Conservation (phyloP, 139 green algal genomes). For the Helicosporidium sp. region DNA sequence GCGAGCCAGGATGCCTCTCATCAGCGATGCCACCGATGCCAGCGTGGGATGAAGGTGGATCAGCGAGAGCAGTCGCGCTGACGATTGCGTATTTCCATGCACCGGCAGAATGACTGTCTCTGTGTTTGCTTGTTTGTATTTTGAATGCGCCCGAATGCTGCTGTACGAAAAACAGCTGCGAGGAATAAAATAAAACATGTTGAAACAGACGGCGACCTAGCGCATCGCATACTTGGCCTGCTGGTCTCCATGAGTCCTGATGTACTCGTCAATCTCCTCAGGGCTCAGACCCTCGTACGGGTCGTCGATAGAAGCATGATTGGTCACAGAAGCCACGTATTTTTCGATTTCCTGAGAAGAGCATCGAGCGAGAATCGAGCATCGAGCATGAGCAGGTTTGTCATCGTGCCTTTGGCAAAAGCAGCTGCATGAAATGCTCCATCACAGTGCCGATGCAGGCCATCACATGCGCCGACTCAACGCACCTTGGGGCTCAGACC, state of each 20-base stretch:
- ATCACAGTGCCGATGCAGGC: too few relatives aligned
- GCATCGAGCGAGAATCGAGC: constrained; percentile 17
- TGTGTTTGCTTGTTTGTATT: neutral
- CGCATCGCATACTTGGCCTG: neutral
- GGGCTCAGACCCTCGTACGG: constrained; percentile 57
- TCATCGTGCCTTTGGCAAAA: constrained; percentile 10
- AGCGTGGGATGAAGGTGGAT: too few relatives aligned
- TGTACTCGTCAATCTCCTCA: constrained; percentile 52
- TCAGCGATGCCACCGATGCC: neutral
- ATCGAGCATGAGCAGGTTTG: constrained; percentile 19
- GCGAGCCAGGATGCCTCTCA: neutral
- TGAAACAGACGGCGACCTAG: neutral
- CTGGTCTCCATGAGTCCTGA: constrained; percentile 6
- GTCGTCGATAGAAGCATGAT: constrained; percentile 16
- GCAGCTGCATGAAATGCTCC: too few relatives aligned
- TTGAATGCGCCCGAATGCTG: neutral
- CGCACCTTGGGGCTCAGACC: constrained; percentile 14
- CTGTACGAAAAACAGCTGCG: neutral
- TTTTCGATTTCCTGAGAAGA: constrained; percentile 15
- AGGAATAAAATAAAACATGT: neutral
- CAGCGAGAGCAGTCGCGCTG: too few relatives aligned
- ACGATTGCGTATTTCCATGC: neutral
- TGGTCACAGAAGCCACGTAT: too few relatives aligned
- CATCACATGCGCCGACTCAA: neutral
- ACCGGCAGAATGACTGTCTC: neutral